Percentiles rank a stretch among this genome's conserved stretches.
These are phyloP conservation scores for Diplosphaera chodatii DNA, from an alignment of 139 green algal genomes.

Conservation along the genomic window DNA sequence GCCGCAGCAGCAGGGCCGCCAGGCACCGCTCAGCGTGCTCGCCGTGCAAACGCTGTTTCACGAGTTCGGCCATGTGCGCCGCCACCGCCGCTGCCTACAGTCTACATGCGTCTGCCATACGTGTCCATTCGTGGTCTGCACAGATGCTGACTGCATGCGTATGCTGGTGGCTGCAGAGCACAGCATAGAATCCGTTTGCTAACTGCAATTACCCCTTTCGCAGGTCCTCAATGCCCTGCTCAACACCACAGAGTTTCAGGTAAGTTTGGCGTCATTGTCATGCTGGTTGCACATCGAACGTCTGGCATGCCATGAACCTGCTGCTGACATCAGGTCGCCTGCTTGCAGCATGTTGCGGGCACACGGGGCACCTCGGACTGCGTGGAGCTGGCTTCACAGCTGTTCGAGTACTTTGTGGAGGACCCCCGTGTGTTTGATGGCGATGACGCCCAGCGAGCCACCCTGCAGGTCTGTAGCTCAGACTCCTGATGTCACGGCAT, in stretches of 20 bases:
- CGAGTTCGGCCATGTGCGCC: conserved; percentile 86
- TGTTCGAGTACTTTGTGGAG: background rate
- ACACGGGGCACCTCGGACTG: background rate
- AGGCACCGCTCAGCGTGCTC: conserved; percentile 17
- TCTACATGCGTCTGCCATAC: background rate
- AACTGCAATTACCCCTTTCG: background rate
- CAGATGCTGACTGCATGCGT: too few species aligned
- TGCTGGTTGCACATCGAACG: too few species aligned
- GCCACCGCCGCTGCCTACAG: conserved; percentile 41
- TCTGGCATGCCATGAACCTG: too few species aligned
- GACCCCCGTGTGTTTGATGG: background rate
- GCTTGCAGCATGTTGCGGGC: background rate
- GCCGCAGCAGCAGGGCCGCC: background rate
- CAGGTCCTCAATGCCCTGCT: background rate
- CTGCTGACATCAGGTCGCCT: too few species aligned
- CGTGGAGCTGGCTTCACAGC: background rate
- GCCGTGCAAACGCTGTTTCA: conserved; percentile 79
- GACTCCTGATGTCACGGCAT: too few species aligned
- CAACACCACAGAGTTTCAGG: background rate
- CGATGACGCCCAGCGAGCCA: background rate
- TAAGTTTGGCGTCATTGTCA: too few species aligned
- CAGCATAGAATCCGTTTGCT: too few species aligned
- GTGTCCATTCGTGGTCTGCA: too few species aligned
- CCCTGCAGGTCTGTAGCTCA: background rate
- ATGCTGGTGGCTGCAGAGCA: too few species aligned